Conservation (phyloP, 345 rosid genomes). For the Bretschneidera sinensis region DNA sequence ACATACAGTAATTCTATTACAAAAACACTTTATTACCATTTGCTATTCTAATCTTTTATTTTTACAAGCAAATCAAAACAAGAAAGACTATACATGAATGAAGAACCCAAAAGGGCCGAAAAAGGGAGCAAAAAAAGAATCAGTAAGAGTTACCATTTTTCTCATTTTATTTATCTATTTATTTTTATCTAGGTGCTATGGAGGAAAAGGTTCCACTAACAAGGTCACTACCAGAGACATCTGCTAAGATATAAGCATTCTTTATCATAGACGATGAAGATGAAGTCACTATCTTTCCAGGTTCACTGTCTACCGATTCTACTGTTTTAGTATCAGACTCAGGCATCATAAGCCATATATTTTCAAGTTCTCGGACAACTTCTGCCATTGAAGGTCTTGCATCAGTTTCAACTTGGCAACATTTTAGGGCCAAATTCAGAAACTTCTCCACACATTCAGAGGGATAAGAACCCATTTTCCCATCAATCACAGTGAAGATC, state of each 20-base stretch:
- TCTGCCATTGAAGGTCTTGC: constrained; percentile 87
- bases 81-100: too few relatives aligned
- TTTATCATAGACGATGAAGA: constrained; percentile 41
- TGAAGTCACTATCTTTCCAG: constrained; percentile 19
- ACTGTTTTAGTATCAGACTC: constrained; percentile 32
- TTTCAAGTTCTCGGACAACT: constrained; percentile 80
- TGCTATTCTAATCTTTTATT: too few relatives aligned
- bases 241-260: constrained; percentile 56
- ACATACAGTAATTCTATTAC: too few relatives aligned
- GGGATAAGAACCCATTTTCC: constrained; percentile 92
- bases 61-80: too few relatives aligned
- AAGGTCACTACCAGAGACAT: constrained; percentile 87
- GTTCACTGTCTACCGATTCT: constrained; percentile 7
- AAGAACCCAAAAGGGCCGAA: not conserved
- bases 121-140: too few relatives aligned
- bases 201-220: constrained; percentile 72
- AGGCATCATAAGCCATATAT: constrained; percentile 59
- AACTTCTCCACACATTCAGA: constrained; percentile 77
- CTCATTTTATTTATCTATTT: too few relatives aligned
- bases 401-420: constrained; percentile 74
- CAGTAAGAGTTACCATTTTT: not conserved
- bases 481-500: constrained; percentile 72
- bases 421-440: constrained; percentile 59
- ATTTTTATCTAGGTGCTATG: constrained; percentile 57
- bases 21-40: too few relatives aligned